These are phyloP conservation scores for Colletotrichum liaoningense DNA, from an alignment of 2,329 filamentous ascomycete species.

Conservation along the genomic window DNA sequence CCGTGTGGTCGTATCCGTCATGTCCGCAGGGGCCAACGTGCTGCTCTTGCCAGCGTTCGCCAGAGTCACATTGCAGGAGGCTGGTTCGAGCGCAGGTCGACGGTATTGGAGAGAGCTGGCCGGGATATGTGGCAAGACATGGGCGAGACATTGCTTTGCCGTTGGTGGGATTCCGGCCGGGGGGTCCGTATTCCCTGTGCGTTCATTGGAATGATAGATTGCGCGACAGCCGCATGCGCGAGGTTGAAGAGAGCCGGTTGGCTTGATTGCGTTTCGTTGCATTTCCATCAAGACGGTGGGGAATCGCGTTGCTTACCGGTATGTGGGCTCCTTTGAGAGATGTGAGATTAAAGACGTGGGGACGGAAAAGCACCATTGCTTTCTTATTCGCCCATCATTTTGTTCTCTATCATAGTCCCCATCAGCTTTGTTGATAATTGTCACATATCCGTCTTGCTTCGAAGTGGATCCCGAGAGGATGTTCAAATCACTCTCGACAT, in stretches of 20 bases:
- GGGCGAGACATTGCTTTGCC: background rate
- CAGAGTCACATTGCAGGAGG: background rate
- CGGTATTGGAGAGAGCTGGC: background rate
- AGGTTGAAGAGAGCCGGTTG: background rate
- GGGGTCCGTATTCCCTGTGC: background rate
- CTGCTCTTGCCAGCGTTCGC: background rate
- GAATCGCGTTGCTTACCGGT: background rate
- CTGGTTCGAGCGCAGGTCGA: background rate
- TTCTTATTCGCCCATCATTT: too few species aligned
- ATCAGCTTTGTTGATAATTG: too few species aligned
- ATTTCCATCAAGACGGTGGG: background rate
- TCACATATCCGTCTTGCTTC: too few species aligned
- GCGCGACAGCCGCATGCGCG: background rate
- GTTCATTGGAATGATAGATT: background rate
- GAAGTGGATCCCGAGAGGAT: too few species aligned
- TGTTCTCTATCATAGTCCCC: too few species aligned
- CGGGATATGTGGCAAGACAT: background rate
- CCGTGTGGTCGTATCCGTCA: slow-evolving; percentile 8
- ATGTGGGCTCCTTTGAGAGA: background rate
- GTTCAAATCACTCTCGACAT: too few species aligned
- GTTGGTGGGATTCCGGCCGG: background rate
- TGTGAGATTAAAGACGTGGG: too few species aligned
- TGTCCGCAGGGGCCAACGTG: background rate
- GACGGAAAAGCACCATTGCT: too few species aligned
- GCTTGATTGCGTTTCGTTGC: background rate